Evolutionary conservation across 331 rosid species (phyloP).

Genomic region (Stylosanthes scabra): DNA sequence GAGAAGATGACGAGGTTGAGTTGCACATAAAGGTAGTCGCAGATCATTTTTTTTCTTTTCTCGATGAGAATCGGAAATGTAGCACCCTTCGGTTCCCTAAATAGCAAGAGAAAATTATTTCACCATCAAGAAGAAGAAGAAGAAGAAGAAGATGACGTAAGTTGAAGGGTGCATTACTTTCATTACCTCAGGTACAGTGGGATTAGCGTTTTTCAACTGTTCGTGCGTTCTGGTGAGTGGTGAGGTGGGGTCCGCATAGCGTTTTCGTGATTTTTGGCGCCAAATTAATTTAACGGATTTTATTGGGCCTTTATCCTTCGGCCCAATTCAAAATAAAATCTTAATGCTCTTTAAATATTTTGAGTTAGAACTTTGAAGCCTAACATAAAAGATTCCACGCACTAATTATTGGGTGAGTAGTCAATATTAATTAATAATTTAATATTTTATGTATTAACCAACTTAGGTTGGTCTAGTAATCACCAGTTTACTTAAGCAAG

Average conservation of each 20-base stretch:
- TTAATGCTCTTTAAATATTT: no score
- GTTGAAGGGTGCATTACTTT: background rate
- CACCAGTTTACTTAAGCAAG: no score
- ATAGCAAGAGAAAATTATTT: slow-evolving; percentile 11
- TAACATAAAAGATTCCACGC: background rate
- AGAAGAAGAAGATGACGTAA: background rate
- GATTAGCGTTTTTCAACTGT: slow-evolving; percentile 24
- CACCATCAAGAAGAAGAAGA: background rate
- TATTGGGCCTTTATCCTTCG: background rate
- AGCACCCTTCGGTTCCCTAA: slow-evolving; percentile 27
- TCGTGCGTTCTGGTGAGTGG: background rate
- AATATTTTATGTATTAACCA: no score
- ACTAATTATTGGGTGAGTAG: slow-evolving; percentile 15
- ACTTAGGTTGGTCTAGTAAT: no score
- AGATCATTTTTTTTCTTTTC: slow-evolving; percentile 47
- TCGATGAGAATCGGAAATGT: slow-evolving; percentile 4
- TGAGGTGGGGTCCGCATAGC: slow-evolving; percentile 33
- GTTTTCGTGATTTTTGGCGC: slow-evolving; percentile 54
- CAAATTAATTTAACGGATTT: background rate
- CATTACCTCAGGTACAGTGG: background rate
- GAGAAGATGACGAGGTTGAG: slow-evolving; percentile 48
- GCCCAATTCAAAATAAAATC: background rate
- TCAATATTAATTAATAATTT: no score
- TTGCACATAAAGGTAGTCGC: slow-evolving; percentile 25
- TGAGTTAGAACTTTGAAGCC: no score